Percentiles rank a stretch among this genome's conserved stretches.
Evolutionary conservation across 1,284 basidiomycete species (phyloP).

Genomic region (Leccinum subrobustum): DNA sequence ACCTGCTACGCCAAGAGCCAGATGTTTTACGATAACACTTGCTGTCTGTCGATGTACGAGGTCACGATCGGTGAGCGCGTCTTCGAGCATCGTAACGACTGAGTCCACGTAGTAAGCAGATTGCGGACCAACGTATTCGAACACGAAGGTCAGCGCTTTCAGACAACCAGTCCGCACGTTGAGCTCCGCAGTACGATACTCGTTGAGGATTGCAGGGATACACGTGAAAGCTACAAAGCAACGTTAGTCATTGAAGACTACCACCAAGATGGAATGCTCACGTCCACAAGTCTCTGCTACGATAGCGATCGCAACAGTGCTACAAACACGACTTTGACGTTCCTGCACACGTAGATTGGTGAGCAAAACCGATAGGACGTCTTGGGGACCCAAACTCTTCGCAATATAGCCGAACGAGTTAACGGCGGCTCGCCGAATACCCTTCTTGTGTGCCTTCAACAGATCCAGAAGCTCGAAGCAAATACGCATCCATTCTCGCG

Average conservation of each 20-base stretch:
- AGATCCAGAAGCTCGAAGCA: constrained; percentile 98
- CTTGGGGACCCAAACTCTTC: constrained; percentile 98
- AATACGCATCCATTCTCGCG: constrained; percentile 99
- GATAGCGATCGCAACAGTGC: constrained; percentile 97
- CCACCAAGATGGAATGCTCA: constrained; percentile 41
- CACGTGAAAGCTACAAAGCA: constrained; percentile 83
- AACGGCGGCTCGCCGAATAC: constrained; percentile 96
- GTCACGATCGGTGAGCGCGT: constrained; percentile 96
- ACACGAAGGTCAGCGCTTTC: constrained; percentile 97
- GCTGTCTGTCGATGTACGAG: constrained; percentile 98
- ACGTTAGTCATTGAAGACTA: constrained; percentile 16
- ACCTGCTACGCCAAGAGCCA: constrained; percentile 95
- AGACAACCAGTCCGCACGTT: constrained; percentile 99
- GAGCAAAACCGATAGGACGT: constrained; percentile 93
- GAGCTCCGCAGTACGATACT: constrained; percentile 96
- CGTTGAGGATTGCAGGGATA: constrained; percentile 98
- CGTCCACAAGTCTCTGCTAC: constrained; percentile 97
- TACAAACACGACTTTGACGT: constrained; percentile 97
- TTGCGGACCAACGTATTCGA: constrained; percentile 99
- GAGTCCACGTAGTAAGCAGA: constrained; percentile 98
- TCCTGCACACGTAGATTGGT: constrained; percentile 99
- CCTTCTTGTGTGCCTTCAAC: constrained; percentile 99
- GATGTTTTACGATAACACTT: constrained; percentile 98
- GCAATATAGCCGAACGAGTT: constrained; percentile 99
- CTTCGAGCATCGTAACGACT: constrained; percentile 96